Evolutionary conservation across 2,329 filamentous ascomycete species (phyloP), one percentile per base, ranked within the genome.

Genomic region (Phaeoacremonium minimum): DNA sequence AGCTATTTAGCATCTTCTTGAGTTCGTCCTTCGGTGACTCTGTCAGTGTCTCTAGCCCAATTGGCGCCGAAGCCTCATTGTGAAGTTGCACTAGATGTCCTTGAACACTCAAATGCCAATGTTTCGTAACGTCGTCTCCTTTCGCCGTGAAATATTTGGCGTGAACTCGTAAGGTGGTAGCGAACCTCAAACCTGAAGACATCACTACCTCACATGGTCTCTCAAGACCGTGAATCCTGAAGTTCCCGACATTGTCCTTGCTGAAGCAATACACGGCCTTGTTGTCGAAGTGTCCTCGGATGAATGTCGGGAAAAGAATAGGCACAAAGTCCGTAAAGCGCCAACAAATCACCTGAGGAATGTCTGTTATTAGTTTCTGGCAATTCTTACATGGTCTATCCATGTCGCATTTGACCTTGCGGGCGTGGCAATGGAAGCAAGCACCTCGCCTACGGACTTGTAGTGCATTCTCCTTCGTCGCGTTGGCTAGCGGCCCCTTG

Each of bases 371-470:
- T 36, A 77, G 63, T 53, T 74, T 73, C 46, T 63, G 66, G 61
- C 75, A 79, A 56, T 70, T 76, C 52, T 67, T 67, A 56, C 75
- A 79, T 0, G 75, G 73, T 31, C 74, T 60, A 46, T 73, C 64
- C 44, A 67, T 67, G 50, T 76, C 72, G 44, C 75, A 78, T 51
- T 70, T 73, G 36, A 79, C 75, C 52, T 79, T 79, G 45, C 75
- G 71, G 39, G 68, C 71, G 48, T 75, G 73, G 48, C 75, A 79
- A 56, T 72, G 75, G 57, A 78, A 78, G 50, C 75, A 79, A 8
- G 75, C 75, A 6, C 75, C 74, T 5, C 64, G 53, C 19, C 73
- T 64, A 13, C 75, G 66, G 9, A 79, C 72, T 37, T 73, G 65
- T 3, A 77, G 60, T 1, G 75, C 75, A 31, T 63, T 70, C 52